A percentile compares a stretch with the other conserved stretches of the same genome.
Conservation (phyloP, 345 rosid species). For the Eucalyptus camaldulensis region DNA sequence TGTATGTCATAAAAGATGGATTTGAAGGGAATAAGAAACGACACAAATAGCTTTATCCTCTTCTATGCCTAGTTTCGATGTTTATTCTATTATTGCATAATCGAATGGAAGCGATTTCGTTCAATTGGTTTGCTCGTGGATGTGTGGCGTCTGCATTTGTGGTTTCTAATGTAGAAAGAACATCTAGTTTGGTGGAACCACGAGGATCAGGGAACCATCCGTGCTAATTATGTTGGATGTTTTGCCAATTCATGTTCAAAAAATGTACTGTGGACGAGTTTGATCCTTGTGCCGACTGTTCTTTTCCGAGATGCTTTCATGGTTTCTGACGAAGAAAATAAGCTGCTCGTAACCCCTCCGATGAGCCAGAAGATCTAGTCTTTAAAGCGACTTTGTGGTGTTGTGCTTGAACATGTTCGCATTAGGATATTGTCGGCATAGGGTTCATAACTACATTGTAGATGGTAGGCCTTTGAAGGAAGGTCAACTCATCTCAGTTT, state of each 20-base stretch:
- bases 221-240: neutral
- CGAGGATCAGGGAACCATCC: neutral
- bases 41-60: neutral
- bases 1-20: conserved; percentile 4
- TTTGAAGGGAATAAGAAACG: conserved; percentile 10
- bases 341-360: neutral
- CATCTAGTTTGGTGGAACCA: neutral
- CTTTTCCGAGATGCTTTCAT: neutral
- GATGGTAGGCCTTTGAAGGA: neutral
- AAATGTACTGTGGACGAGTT: neutral
- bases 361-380: neutral
- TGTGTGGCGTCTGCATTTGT: neutral
- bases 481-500: neutral
- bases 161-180: neutral
- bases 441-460: neutral
- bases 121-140: neutral
- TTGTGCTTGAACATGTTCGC: neutral
- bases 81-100: neutral
- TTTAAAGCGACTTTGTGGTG: neutral
- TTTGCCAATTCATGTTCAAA: neutral
- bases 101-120: neutral
- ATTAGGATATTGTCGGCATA: neutral
- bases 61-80: neutral
- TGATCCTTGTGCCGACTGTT: neutral
- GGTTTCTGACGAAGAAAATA: neutral